These are phyloP conservation scores for Castanospermum australe DNA, from an alignment of 306 rosid species.

Conservation along the genomic window DNA sequence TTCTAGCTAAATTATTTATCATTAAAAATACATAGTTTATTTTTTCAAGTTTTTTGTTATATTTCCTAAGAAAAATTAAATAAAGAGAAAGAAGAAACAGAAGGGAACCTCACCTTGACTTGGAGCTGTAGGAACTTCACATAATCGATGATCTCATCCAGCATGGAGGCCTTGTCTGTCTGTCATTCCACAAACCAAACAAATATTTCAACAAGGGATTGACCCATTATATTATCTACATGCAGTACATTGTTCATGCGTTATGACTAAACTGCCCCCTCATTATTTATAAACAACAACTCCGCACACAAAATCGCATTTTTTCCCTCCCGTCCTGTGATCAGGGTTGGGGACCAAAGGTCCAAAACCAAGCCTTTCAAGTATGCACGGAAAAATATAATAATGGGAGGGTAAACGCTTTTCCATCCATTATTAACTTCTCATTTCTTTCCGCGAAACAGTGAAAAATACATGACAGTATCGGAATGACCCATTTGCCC, in stretches of 20 bases:
- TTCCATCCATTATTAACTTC: no score
- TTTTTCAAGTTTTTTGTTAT: neutral
- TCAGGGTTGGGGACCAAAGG: no score
- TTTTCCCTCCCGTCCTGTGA: neutral
- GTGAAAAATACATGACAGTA: no score
- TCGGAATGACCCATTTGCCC: neutral
- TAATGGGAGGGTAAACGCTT: neutral
- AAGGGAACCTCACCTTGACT: slow-evolving; percentile 69
- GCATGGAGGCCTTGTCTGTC: slow-evolving; percentile 99
- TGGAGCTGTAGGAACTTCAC: slow-evolving; percentile 96
- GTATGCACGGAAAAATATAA: slow-evolving; percentile 22
- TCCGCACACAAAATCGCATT: slow-evolving; percentile 3
- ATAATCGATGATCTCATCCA: slow-evolving; percentile 98
- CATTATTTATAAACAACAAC: neutral
- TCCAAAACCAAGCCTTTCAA: neutral
- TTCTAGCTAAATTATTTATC: neutral
- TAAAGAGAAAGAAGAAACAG: neutral
- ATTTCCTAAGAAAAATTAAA: neutral
- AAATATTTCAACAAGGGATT: neutral
- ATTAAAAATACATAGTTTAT: neutral
- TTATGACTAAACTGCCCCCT: neutral
- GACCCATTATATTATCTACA: no score
- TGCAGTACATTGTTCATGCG: neutral
- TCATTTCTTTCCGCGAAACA: no score
- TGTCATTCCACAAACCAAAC: slow-evolving; percentile 52